phyloP scores from a whole-genome alignment of 1,139 yeast genomes.

The Lodderomyces metapsilosis region DNA sequence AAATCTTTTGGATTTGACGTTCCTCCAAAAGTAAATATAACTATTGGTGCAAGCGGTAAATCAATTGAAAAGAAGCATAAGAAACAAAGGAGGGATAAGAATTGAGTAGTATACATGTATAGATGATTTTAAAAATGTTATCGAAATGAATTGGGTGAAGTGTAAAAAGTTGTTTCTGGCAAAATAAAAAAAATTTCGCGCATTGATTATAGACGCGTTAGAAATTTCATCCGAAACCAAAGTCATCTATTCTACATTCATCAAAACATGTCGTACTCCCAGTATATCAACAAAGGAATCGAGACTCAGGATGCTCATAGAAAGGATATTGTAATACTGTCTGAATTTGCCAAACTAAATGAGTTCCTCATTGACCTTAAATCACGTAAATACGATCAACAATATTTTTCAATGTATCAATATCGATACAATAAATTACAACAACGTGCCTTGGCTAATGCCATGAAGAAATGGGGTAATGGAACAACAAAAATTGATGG shows the following conservation, averaged over 20 bases:
- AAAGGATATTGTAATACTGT: not conserved
- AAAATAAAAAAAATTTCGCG: slow-evolving; percentile 5
- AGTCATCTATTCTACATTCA: too few species aligned
- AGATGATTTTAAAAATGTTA: too few species aligned
- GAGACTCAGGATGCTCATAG: not conserved
- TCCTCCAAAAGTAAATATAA: slow-evolving; percentile 95
- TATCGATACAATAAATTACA: slow-evolving; percentile 57
- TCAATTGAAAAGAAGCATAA: slow-evolving; percentile 51
- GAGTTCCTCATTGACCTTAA: slow-evolving; percentile 19
- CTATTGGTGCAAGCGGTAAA: slow-evolving; percentile 90
- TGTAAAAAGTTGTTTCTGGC: too few species aligned
- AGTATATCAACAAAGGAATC: not conserved
- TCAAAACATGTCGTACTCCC: not conserved
- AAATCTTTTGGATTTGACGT: slow-evolving; percentile 91
- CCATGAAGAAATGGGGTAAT: slow-evolving; percentile 43
- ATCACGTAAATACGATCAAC: slow-evolving; percentile 59
- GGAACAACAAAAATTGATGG: slow-evolving; percentile 42
- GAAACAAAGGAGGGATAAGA: slow-evolving; percentile 41
- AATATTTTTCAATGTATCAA: slow-evolving; percentile 74
- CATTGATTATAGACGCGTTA: not conserved
- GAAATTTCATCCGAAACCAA: too few species aligned
- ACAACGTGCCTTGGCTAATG: slow-evolving; percentile 51
- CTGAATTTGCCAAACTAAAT: slow-evolving; percentile 9
- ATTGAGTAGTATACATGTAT: slow-evolving; percentile 4
- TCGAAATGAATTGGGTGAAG: too few species aligned